Evolutionary conservation across 441 rosid species (phyloP).

Genomic region (Arabidopsis hybrid): DNA sequence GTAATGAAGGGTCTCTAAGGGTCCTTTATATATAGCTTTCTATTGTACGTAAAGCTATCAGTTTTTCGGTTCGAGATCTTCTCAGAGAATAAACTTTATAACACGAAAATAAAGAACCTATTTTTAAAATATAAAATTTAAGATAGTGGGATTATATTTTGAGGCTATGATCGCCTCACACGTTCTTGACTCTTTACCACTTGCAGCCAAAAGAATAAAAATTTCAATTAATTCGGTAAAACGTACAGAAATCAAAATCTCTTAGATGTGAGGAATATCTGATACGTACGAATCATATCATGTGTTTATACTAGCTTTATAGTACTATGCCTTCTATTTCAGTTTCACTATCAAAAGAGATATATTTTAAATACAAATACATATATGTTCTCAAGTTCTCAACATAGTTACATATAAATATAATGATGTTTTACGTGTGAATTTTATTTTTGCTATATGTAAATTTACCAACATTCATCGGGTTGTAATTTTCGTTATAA

Average conservation of each 20-base stretch:
- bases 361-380: neutral
- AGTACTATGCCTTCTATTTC: neutral
- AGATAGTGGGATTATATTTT: neutral
- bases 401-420: neutral
- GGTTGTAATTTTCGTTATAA: neutral
- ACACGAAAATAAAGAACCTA: neutral
- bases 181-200: conserved; percentile 1
- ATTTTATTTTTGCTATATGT: no score
- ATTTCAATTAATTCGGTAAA: neutral
- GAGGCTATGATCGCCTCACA: conserved; percentile 7
- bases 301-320: neutral
- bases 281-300: conserved; percentile 4
- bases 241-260: conserved; percentile 16
- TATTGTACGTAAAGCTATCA: conserved; percentile 17
- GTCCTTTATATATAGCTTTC: conserved; percentile 27
- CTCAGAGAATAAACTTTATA: conserved; percentile 20
- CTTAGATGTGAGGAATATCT: conserved; percentile 11
- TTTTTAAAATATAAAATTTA: neutral
- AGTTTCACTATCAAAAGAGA: neutral
- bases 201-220: conserved; percentile 9
- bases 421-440: neutral
- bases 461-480: neutral
- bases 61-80: neutral
- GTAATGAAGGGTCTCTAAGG: neutral
- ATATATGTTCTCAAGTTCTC: no score